A percentile compares a stretch with the other conserved stretches of the same genome.
Conservation (phyloP, 108 stramenopile genomes). For the Ochromonas danica region DNA sequence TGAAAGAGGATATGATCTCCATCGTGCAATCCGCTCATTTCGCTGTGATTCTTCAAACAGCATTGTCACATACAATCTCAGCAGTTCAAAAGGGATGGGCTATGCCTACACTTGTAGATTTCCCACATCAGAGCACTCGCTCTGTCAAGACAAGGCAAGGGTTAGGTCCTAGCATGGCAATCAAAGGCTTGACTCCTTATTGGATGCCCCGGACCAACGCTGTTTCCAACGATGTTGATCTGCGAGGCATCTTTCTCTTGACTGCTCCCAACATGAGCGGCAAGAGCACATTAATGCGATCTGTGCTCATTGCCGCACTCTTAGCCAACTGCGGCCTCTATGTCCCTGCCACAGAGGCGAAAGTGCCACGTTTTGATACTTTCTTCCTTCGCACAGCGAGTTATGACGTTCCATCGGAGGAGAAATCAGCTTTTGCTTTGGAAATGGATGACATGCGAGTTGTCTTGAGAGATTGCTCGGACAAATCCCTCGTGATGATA, state of each 20-base stretch:
- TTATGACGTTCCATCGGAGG: conserved; percentile 82
- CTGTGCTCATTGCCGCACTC: conserved; percentile 78
- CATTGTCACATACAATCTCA: conserved; percentile 44
- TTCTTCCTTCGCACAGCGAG: conserved; percentile 83
- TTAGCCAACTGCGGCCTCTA: conserved; percentile 51
- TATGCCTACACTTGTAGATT: conserved; percentile 29
- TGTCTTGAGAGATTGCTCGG: conserved; percentile 72
- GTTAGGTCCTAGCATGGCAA: conserved; percentile 25
- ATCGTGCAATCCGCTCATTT: background rate
- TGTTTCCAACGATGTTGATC: conserved; percentile 48
- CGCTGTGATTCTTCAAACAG: conserved; percentile 43
- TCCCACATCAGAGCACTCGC: background rate
- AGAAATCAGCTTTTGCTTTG: conserved; percentile 85
- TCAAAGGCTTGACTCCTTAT: conserved; percentile 56
- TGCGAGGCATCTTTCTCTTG: conserved; percentile 65
- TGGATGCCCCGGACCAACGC: conserved; percentile 44
- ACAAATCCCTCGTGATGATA: conserved; percentile 78
- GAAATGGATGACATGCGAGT: conserved; percentile 90
- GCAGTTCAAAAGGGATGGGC: conserved; percentile 42
- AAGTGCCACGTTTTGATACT: conserved; percentile 72
- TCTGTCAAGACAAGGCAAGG: no score
- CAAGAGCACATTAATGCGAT: conserved; percentile 87
- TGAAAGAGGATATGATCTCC: background rate
- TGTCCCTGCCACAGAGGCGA: conserved; percentile 31
- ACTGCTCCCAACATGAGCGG: conserved; percentile 97